These are phyloP conservation scores for Gloeopeniophorella convolvens DNA, from an alignment of 768 basidiomycete genomes.

Conservation along the genomic window DNA sequence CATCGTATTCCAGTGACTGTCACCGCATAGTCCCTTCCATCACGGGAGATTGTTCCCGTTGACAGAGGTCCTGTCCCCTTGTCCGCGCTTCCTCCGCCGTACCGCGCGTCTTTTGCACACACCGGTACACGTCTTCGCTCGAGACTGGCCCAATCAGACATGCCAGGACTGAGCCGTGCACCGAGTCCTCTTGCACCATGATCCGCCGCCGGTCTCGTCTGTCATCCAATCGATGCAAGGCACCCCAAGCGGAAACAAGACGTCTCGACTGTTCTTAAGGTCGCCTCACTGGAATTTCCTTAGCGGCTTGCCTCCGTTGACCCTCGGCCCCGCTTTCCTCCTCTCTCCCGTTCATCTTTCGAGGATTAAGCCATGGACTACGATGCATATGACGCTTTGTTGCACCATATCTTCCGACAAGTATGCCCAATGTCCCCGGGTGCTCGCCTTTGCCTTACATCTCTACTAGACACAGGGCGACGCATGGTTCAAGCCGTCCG, in stretches of 20 bases:
- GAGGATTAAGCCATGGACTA: constrained; percentile 51
- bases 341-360: background rate
- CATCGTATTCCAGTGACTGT: background rate
- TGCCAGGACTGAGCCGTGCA: background rate
- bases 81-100: constrained; percentile 6
- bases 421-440: constrained; percentile 32
- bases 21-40: background rate
- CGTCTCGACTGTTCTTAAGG: background rate
- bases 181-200: background rate
- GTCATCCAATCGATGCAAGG: background rate
- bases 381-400: constrained; percentile 71
- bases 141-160: background rate
- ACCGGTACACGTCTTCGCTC: background rate
- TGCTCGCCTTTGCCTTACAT: constrained; percentile 14
- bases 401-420: constrained; percentile 74
- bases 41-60: background rate
- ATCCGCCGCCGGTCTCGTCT: background rate
- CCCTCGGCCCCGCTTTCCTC: constrained; percentile 16
- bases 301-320: constrained; percentile 15
- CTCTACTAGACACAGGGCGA: constrained; percentile 65
- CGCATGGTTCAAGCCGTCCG: constrained; percentile 81
- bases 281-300: constrained; percentile 8
- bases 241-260: background rate
- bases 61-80: background rate
- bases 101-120: background rate